Percentiles rank a stretch among this genome's conserved stretches.
Conservation (phyloP, 257 asterid genomes). For the Lavandula angustifolia region DNA sequence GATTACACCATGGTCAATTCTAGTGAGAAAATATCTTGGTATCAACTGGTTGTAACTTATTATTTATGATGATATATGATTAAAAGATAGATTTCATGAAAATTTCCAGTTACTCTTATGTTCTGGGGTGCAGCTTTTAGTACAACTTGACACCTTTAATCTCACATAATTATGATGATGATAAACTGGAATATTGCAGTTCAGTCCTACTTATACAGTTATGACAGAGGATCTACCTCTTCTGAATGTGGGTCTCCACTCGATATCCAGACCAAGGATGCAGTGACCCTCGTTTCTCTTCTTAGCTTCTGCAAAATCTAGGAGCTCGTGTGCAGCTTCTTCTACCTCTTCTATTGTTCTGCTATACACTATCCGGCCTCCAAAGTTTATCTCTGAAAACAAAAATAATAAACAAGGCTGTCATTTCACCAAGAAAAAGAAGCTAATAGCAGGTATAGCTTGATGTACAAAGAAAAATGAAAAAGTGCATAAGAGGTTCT, state of each 20-base stretch:
- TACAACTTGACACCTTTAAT: background rate
- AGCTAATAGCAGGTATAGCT: conserved; percentile 2
- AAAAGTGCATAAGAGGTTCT: background rate
- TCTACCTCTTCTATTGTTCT: conserved; percentile 77
- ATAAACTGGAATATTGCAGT: background rate
- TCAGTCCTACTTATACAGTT: conserved; percentile 2
- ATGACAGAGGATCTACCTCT: conserved; percentile 48
- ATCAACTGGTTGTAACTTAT: conserved; percentile 3
- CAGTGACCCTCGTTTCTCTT: conserved; percentile 53
- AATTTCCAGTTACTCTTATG: conserved; percentile 1
- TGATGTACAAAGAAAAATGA: background rate
- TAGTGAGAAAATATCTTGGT: background rate
- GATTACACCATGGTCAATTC: background rate
- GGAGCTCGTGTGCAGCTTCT: conserved; percentile 72
- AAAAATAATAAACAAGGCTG: background rate
- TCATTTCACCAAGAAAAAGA: conserved; percentile 11
- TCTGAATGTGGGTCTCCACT: conserved; percentile 85
- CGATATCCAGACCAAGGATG: conserved; percentile 88
- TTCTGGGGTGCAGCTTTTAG: background rate
- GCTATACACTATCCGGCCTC: conserved; percentile 70
- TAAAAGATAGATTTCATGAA: conserved; percentile 10
- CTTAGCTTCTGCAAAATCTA: conserved; percentile 63
- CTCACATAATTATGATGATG: background rate
- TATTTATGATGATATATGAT: background rate
- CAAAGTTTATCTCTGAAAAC: conserved; percentile 54